phyloP scores from a whole-genome alignment of 1,139 yeast species.

The Sugiyamaella xylanicola region DNA sequence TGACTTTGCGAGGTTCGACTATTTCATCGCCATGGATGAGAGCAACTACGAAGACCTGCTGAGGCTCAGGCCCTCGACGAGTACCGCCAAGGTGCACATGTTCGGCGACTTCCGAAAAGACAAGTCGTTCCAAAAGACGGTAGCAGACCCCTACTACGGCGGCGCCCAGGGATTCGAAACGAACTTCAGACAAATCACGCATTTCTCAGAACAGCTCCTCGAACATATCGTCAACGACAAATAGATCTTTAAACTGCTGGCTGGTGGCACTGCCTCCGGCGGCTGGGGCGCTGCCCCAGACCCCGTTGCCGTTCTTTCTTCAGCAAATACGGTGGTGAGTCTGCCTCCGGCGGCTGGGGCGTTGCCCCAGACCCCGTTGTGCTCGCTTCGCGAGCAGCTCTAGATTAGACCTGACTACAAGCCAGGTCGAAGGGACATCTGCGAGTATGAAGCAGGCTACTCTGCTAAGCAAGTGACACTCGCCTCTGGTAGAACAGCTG shows the following conservation, averaged over 20 bases:
- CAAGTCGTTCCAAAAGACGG: conserved; percentile 54
- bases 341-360: too few species aligned
- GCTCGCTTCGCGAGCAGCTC: not conserved
- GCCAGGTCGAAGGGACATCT: too few species aligned
- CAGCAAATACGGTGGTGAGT: too few species aligned
- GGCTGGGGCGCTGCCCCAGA: not conserved
- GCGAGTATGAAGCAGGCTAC: too few species aligned
- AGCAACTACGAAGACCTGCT: conserved; percentile 53
- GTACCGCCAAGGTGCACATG: conserved; percentile 40
- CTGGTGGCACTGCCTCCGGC: not conserved
- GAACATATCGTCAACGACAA: conserved; percentile 19
- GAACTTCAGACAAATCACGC: conserved; percentile 71
- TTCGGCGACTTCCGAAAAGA: conserved; percentile 79
- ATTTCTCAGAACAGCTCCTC: conserved; percentile 51
- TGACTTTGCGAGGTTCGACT: conserved; percentile 75
- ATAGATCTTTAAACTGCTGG: not conserved
- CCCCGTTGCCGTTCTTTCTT: not conserved
- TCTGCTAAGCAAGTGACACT: too few species aligned
- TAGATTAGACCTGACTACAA: too few species aligned
- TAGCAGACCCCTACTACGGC: conserved; percentile 92
- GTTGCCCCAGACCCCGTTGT: not conserved
- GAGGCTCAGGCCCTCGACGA: conserved; percentile 56
- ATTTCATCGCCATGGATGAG: conserved; percentile 72
- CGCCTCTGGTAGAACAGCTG: too few species aligned
- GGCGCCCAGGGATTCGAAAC: conserved; percentile 79